Conservation (phyloP, 2,329 filamentous ascomycete genomes). For the Fusarium ramigenum region DNA sequence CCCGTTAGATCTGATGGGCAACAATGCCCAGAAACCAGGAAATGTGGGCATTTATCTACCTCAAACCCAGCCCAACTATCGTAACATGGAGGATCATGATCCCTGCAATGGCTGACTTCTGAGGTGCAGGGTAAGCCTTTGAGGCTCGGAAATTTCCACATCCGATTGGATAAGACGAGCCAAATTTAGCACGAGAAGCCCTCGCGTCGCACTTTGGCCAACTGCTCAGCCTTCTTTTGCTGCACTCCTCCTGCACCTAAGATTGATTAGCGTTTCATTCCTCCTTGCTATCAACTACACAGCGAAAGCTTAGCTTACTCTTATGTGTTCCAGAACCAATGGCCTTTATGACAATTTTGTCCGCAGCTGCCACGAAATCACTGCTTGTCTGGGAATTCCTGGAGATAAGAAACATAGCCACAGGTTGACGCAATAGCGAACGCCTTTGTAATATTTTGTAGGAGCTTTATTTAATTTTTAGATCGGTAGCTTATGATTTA, state of each 20-base stretch:
- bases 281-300: background rate
- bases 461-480: background rate
- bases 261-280: background rate
- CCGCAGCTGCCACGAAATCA: fast-evolving
- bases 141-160: too few species aligned
- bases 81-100: background rate
- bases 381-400: background rate
- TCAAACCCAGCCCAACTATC: background rate
- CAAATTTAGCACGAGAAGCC: background rate
- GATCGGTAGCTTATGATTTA: too few species aligned
- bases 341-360: background rate
- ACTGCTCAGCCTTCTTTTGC: background rate
- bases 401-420: background rate
- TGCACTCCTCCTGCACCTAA: background rate
- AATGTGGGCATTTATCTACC: background rate
- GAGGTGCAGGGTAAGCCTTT: background rate
- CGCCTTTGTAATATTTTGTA: too few species aligned
- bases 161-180: background rate
- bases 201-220: background rate
- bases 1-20: too few species aligned
- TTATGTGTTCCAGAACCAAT: background rate
- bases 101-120: background rate
- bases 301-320: background rate
- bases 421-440: too few species aligned
- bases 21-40: background rate